A percentile compares a stretch with the other conserved stretches of the same genome.
phyloP scores from a whole-genome alignment of 441 rosid genomes.

The Erodium moschatum region DNA sequence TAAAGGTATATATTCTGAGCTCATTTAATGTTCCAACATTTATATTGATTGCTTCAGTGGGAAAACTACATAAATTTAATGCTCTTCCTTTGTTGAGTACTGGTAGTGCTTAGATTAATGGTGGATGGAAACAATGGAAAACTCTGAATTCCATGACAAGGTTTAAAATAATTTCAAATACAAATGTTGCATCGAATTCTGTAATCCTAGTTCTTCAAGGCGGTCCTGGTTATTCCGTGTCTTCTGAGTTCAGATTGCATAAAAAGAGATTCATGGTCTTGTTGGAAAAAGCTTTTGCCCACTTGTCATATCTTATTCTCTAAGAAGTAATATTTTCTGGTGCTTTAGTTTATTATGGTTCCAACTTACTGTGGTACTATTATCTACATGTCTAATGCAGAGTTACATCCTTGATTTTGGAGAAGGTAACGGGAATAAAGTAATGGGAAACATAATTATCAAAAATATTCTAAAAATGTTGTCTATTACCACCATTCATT shows the following conservation, averaged over 20 bases:
- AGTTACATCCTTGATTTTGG: not conserved
- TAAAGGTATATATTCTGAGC: constrained; percentile 49
- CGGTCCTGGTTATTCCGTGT: not conserved
- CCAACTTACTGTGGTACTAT: too few species aligned
- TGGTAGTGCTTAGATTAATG: not conserved
- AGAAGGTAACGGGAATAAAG: not conserved
- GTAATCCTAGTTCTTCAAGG: not conserved
- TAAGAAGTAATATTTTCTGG: not conserved
- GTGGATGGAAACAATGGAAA: not conserved
- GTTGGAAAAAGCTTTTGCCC: too few species aligned
- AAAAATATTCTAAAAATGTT: not conserved
- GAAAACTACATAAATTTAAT: not conserved
- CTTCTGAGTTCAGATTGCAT: not conserved
- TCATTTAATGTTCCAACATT: not conserved
- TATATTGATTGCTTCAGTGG: not conserved
- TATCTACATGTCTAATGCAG: too few species aligned
- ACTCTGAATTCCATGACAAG: not conserved
- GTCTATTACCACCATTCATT: not conserved
- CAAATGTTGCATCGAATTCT: not conserved
- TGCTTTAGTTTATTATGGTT: too few species aligned
- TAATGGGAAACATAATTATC: not conserved
- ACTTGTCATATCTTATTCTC: not conserved
- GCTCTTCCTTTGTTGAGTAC: not conserved
- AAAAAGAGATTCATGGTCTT: not conserved
- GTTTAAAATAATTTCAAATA: not conserved